A percentile compares a stretch with the other conserved stretches of the same genome.
Evolutionary conservation across 2,329 filamentous ascomycete species (phyloP).

Genomic region (Alternaria arborescens): DNA sequence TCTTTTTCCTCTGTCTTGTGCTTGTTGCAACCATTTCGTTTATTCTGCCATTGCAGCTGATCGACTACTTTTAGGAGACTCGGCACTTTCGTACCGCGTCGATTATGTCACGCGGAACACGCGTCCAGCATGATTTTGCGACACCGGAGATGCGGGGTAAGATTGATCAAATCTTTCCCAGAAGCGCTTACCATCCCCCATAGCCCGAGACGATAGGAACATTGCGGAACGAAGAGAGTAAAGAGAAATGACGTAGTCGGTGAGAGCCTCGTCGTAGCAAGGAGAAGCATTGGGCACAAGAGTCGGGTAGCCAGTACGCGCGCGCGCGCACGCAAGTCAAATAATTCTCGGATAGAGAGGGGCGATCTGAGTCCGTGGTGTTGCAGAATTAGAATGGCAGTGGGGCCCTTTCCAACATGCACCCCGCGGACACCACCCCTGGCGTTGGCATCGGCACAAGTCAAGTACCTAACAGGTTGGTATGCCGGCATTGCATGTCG

Average conservation of each 20-base stretch:
- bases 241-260: slow-evolving; percentile 30
- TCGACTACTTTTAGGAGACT: not conserved
- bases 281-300: not conserved
- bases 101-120: slow-evolving; percentile 6
- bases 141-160: slow-evolving; percentile 1
- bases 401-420: slow-evolving; percentile 13
- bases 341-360: slow-evolving; percentile 6
- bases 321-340: slow-evolving; percentile 10
- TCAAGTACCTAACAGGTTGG: not conserved
- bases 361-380: slow-evolving; percentile 8
- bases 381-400: slow-evolving; percentile 11
- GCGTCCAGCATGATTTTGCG: not conserved
- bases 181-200: not conserved
- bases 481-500: slow-evolving; percentile 7
- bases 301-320: slow-evolving; percentile 4
- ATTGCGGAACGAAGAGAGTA: not conserved
- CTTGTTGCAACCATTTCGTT: slow-evolving; percentile 1
- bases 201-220: not conserved
- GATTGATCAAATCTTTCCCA: not conserved
- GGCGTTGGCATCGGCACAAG: slow-evolving; percentile 4
- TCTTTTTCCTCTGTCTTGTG: not conserved
- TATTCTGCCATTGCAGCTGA: slow-evolving; percentile 5
- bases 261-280: slow-evolving; percentile 26
- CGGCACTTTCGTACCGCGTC: not conserved
- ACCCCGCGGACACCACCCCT: slow-evolving; percentile 9